Evolutionary conservation across 1,284 basidiomycete species (phyloP), one percentile per base, ranked within the genome.

Genomic region (Cerrena zonata): DNA sequence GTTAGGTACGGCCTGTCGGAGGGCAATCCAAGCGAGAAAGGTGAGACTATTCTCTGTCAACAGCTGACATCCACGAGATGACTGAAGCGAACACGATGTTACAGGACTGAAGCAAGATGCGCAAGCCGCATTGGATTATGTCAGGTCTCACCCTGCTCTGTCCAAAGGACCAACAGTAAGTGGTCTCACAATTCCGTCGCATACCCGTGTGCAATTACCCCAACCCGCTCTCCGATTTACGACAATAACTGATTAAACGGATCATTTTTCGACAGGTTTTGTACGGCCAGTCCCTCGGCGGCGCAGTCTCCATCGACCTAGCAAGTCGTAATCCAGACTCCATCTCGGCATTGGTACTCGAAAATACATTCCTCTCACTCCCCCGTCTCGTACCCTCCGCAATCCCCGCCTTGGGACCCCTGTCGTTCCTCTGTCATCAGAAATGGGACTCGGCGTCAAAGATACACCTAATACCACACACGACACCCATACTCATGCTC

Each of bases 281-380:
- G 0, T 98, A 93, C 61, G 94, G 95, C 0, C 95, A 98, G 67
- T 94, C 90, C 5, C 91, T 99, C 25, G 95, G 95, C 13, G 94
- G 94, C n/a, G 94, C 94, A 0, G 94, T 98, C 1, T 79, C 89
- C 12, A 88, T 97, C 47, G 87, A 94, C 65, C 82, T 96, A 3
- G 90, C 90, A 0, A 86, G 84, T 50, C 78, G 80, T 36, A 94
- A 94, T 63, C 80, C 88, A 0, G 69, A 77, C 24, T 79, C 82
- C 59, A 81, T 91, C 48, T 57, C 72, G n/a, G 89, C 83, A 0
- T 69, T 92, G n/a, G 82, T 97, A 48, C 75, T 98, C 49, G 94
- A 98, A 70, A 98, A 98, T 68, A 94, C 93, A 0, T 94, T 95
- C 66, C 78, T 85, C 34, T 91, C 89, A 13, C 78, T 95, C 37